These are phyloP conservation scores for Brassica juncea DNA, from an alignment of 345 rosid species.

Conservation along the genomic window DNA sequence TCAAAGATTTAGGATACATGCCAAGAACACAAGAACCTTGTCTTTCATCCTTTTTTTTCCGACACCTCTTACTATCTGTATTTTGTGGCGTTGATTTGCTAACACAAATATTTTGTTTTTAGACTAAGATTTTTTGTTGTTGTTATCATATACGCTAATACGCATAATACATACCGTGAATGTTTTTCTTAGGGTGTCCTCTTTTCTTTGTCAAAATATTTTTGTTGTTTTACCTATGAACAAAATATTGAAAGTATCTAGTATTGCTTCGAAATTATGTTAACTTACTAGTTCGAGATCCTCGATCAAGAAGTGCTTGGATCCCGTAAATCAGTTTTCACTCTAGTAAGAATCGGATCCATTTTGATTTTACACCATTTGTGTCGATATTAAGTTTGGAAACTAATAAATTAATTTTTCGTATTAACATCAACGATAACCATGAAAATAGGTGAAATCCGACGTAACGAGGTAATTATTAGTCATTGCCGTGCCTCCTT, in stretches of 20 bases:
- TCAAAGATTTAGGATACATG: slow-evolving; percentile 25
- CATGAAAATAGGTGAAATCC: slow-evolving; percentile 11
- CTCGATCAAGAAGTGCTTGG: slow-evolving; percentile 11
- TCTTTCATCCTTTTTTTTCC: not conserved
- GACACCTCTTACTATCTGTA: not conserved
- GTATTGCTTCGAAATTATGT: not conserved
- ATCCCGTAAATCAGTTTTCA: not conserved
- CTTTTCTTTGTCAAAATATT: not conserved
- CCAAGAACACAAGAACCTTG: not conserved
- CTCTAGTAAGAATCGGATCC: slow-evolving; percentile 6
- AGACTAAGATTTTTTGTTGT: not conserved
- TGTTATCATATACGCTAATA: not conserved
- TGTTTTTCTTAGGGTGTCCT: not conserved
- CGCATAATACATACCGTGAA: not conserved
- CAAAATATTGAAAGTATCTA: not conserved
- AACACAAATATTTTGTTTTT: no score
- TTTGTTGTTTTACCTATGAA: not conserved
- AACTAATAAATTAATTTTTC: not conserved
- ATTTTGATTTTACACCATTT: not conserved
- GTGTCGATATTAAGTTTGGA: not conserved
- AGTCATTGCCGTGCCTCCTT: not conserved
- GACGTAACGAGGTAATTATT: not conserved
- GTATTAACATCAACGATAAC: not conserved
- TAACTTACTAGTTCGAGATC: slow-evolving; percentile 1
- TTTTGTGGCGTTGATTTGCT: not conserved